phyloP scores from a whole-genome alignment of 306 rosid genomes.

The Pterocarpus macrocarpus region DNA sequence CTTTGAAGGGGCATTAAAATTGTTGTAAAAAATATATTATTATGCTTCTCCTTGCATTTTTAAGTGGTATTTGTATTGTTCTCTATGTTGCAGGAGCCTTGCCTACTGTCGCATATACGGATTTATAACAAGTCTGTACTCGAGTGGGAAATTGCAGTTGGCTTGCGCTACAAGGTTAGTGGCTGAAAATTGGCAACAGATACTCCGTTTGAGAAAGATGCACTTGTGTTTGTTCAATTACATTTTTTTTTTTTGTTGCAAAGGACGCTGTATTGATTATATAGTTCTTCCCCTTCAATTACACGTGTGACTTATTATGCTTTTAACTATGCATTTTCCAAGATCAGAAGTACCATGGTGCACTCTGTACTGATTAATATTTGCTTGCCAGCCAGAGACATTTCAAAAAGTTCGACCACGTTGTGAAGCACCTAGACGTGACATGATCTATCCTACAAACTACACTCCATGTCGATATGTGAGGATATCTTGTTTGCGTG shows the following conservation, averaged over 20 bases:
- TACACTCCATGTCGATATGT: slow-evolving; percentile 94
- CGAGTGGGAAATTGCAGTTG: slow-evolving; percentile 96
- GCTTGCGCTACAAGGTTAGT: slow-evolving; percentile 92
- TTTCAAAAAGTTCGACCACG: slow-evolving; percentile 93
- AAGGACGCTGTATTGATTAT: slow-evolving; percentile 13
- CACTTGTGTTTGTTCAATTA: slow-evolving; percentile 18
- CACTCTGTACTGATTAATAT: slow-evolving; percentile 30
- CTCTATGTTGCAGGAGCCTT: slow-evolving; percentile 72
- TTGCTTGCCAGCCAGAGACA: slow-evolving; percentile 81
- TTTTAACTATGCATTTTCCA: slow-evolving; percentile 30
- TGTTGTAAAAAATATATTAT: background rate
- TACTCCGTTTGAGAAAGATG: background rate
- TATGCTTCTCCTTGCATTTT: slow-evolving; percentile 18
- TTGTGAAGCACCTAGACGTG: slow-evolving; percentile 96
- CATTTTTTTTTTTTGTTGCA: background rate
- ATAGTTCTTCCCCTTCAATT: slow-evolving; percentile 34
- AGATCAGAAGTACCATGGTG: slow-evolving; percentile 13
- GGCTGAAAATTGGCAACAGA: slow-evolving; percentile 1
- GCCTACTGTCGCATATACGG: slow-evolving; percentile 84
- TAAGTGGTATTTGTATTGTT: slow-evolving; percentile 20
- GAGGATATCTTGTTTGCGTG: slow-evolving; percentile 91
- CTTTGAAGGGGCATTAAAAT: background rate
- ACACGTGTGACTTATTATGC: background rate
- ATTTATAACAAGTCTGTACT: slow-evolving; percentile 94
- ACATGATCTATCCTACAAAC: slow-evolving; percentile 84